Evolutionary conservation across 2,329 filamentous ascomycete species (phyloP).

Genomic region (Colletotrichum orbiculare): DNA sequence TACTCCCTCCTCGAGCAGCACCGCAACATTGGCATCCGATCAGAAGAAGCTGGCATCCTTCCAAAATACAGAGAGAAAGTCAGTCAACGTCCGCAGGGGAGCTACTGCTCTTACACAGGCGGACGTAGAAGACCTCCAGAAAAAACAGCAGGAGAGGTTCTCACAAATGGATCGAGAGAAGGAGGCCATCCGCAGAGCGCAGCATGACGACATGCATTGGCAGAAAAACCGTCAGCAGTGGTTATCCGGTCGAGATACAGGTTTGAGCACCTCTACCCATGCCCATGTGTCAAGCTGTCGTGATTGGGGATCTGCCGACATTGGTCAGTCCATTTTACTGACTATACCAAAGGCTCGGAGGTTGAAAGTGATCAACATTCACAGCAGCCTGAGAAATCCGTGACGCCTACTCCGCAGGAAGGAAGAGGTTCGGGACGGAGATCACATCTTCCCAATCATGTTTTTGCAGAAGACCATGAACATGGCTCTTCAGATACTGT

Average conservation of each 20-base stretch:
- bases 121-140: slow-evolving; percentile 48
- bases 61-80: slow-evolving; percentile 47
- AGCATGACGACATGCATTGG: slow-evolving; percentile 54
- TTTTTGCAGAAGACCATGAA: slow-evolving; percentile 26
- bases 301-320: too few relatives aligned
- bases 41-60: slow-evolving; percentile 45
- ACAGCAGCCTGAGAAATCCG: background rate
- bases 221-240: slow-evolving; percentile 58
- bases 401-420: slow-evolving; percentile 2
- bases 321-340: background rate
- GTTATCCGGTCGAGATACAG: slow-evolving; percentile 63
- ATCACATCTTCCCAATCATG: slow-evolving; percentile 26
- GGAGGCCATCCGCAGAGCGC: slow-evolving; percentile 47
- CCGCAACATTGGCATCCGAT: slow-evolving; percentile 44
- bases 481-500: slow-evolving; percentile 51
- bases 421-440: slow-evolving; percentile 9
- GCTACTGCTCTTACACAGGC: slow-evolving; percentile 59
- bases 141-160: slow-evolving; percentile 51
- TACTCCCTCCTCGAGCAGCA: slow-evolving; percentile 60
- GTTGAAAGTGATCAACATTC: background rate
- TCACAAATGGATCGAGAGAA: slow-evolving; percentile 57
- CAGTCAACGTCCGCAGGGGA: slow-evolving; percentile 49
- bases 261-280: slow-evolving; percentile 60
- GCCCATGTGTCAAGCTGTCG: too few relatives aligned
- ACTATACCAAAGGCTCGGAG: slow-evolving; percentile 9